Evolutionary conservation across 768 basidiomycete genomes (phyloP).

Genomic region (Macrocybe gigantea): DNA sequence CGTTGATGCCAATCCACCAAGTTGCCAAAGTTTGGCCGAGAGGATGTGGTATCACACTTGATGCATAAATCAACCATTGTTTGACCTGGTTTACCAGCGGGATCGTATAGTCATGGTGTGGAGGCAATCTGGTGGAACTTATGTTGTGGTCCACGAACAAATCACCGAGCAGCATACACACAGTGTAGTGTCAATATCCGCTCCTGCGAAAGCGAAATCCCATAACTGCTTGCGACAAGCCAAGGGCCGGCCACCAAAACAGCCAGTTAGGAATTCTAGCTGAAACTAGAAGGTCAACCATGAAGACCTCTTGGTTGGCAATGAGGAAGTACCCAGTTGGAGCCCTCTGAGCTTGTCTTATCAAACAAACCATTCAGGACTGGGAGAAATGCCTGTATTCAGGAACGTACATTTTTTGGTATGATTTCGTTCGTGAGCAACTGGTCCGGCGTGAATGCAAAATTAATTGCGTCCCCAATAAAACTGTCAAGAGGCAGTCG

Average conservation of each 20-base stretch:
- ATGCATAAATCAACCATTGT: constrained; percentile 41
- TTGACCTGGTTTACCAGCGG: constrained; percentile 43
- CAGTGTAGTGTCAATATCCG: constrained; percentile 37
- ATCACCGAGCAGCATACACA: constrained; percentile 4
- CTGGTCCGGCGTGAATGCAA: constrained; percentile 35
- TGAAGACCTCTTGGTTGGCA: background rate
- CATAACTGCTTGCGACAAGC: constrained; percentile 41
- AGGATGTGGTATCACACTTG: constrained; percentile 39
- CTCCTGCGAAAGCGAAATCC: constrained; percentile 52
- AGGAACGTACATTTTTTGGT: constrained; percentile 31
- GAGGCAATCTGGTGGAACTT: constrained; percentile 28
- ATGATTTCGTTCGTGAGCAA: constrained; percentile 39
- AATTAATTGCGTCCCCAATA: constrained; percentile 39
- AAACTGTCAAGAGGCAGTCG: constrained; percentile 25
- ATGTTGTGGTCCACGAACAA: background rate
- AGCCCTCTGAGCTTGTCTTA: constrained; percentile 49
- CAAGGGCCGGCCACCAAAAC: constrained; percentile 37
- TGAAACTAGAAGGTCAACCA: constrained; percentile 9
- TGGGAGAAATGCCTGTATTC: background rate
- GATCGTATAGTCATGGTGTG: constrained; percentile 42
- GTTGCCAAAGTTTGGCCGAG: constrained; percentile 35
- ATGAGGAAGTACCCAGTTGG: constrained; percentile 37
- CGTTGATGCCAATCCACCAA: constrained; percentile 61
- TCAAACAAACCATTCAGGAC: background rate
- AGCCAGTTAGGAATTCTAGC: constrained; percentile 51